Base-by-base conservation (phyloP, 179 eudicot genomes). In the Carnegiea gigantea region DNA sequence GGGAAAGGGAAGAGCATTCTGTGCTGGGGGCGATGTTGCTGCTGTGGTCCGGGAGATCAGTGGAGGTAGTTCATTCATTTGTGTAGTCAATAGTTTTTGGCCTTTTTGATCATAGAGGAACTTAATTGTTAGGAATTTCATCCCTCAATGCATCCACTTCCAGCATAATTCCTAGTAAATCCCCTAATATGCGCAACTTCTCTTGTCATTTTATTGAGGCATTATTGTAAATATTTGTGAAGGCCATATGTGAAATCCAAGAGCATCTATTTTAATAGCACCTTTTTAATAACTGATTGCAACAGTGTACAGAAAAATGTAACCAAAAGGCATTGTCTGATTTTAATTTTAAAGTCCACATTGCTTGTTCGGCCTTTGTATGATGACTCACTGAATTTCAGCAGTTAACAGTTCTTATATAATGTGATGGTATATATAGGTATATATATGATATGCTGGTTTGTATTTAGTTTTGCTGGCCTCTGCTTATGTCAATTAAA, bases 21-120 rank as follows among this genome's bases (percentile, higher is more conserved):
- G 91, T 90, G 94, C 97, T 68, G 98, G 97, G 77, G 98, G 97
- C 65, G 97, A 94, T 85, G 97, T 92, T 84, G 87, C 93, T 48
- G 85, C 90, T 65, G 97, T 90, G 86, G 92, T 88, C 77, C 89
- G 65, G 88, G 88, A 88, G 81, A 86, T 86, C 83, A 76, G 44
- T 76, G 83, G 83, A 92, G 99, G 97, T 92, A 84, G 80, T 70
- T 75, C 71, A 60, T 81, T 75, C 14, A 24, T n/a, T 79, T 6
- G 40, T 79, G 67, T 60, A 26, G 46, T 77, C 59, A 43, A 49
- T 14, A 49, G 51, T 43, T 21, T 43, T 43, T 21, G 57, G 57
- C 77, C 77, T 73, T 8, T 30, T 51, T 75, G 17, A 20, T 75
- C 40, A 18, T 28, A 44, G 14, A 13, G 51, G 24, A 28, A 43